phyloP scores from a whole-genome alignment of 2,329 filamentous ascomycete species.

The Phaeophleospora eucalypticola region DNA sequence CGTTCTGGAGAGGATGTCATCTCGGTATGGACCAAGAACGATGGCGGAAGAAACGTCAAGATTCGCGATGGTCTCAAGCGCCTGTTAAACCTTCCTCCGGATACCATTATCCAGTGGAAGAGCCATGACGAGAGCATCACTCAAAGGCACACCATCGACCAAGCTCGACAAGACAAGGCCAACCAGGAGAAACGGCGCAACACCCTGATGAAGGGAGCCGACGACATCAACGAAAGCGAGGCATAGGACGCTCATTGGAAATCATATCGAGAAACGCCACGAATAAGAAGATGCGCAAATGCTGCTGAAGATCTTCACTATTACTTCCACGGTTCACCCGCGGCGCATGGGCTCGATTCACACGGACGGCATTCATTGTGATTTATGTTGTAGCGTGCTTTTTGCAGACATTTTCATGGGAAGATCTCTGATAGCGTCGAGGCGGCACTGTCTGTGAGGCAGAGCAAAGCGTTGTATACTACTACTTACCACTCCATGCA shows the following conservation, averaged over 20 bases:
- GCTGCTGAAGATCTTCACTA: no score
- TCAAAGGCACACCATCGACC: conserved; percentile 83
- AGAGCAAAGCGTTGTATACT: neutral
- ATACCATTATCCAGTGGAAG: conserved; percentile 92
- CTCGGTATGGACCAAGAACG: conserved; percentile 94
- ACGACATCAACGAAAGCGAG: neutral
- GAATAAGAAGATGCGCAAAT: no score
- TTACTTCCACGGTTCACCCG: no score
- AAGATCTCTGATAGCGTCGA: neutral
- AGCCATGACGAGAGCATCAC: conserved; percentile 94
- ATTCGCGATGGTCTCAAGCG: conserved; percentile 97
- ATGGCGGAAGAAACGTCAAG: conserved; percentile 90
- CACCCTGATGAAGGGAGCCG: conserved; percentile 22
- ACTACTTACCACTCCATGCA: neutral
- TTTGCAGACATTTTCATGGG: neutral
- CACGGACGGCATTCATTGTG: neutral
- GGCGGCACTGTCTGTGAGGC: neutral
- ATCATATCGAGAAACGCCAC: neutral
- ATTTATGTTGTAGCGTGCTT: neutral
- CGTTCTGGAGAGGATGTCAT: conserved; percentile 94
- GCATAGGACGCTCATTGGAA: neutral
- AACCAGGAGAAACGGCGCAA: conserved; percentile 44
- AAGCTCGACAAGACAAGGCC: conserved; percentile 81
- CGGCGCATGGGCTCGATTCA: neutral
- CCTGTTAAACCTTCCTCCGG: conserved; percentile 75